Evolutionary conservation across 164 flowering plant genomes (phyloP), one percentile per base, ranked within the genome.

Genomic region (Vitis rotundifolia): DNA sequence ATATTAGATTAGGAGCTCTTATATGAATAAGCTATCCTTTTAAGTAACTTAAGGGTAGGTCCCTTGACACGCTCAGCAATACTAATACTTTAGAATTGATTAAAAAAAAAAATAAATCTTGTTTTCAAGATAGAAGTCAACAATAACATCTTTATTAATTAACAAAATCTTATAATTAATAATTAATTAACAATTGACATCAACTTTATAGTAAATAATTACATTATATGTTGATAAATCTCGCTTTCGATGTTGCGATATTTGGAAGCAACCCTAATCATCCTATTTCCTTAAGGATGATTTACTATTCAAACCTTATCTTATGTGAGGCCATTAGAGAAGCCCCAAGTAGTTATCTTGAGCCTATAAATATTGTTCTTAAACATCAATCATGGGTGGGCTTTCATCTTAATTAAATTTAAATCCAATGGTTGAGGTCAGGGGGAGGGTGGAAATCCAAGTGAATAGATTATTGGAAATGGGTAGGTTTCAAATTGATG

Each of bases 121-220:
- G 61, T 59, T 26, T 29, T 11, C 29, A 59, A 59, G 44, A 8
- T 59, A 59, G 61, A 29, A 59, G 61, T 59, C 61, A 59, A 59
- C 12, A 59, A 59, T 22, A 59, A 15, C 31, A 15, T 3, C 61
- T 26, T 29, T 47, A 12, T 26, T 59, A 59, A 11, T 26, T 2
- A 11, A 59, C 3, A 5, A 14, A 0, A 53, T 53, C n/a, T 14
- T 2, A 53, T 53, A 26, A 59, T 59, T 11, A 26, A 53, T 53
- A 26, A 59, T 59, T 11, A 26, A 59, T 59, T 22, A 9, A 3
- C n/a, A 55, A 55, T 57, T 57, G 19, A 16, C 28, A 8, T 16
- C 9, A 11, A 26, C 2, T 11, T 11, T 10, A 26, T 29, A 2
- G 15, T 8, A 26, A 37, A 29, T n/a, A 59, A 10, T n/a, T 10